phyloP scores from a whole-genome alignment of 371 early-diverging fungal species.

The Lichtheimia ornata region DNA sequence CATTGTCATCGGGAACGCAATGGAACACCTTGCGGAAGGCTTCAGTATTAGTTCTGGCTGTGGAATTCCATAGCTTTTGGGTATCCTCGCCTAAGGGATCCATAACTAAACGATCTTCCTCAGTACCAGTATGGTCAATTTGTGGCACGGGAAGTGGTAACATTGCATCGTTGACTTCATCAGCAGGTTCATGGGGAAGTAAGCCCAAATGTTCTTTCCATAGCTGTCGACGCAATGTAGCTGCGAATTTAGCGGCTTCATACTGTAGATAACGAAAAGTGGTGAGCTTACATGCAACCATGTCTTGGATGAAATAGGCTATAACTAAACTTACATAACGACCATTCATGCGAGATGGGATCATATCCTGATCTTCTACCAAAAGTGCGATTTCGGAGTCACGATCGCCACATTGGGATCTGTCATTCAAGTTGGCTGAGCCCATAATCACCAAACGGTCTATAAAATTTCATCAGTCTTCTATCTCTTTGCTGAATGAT shows the following conservation, averaged over 20 bases:
- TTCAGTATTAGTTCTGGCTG: conserved; percentile 61
- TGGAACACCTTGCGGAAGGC: conserved; percentile 75
- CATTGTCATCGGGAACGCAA: conserved; percentile 75
- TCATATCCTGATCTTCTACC: conserved; percentile 73
- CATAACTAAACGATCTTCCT: conserved; percentile 42
- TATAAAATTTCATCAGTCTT: neutral
- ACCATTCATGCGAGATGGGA: conserved; percentile 78
- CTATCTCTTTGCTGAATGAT: no score
- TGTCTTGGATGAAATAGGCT: neutral
- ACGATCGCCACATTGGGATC: conserved; percentile 87
- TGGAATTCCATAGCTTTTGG: conserved; percentile 49
- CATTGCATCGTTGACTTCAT: conserved; percentile 53
- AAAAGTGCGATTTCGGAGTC: conserved; percentile 91
- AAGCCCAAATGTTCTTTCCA: conserved; percentile 89
- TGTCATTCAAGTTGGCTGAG: conserved; percentile 92
- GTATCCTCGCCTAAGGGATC: conserved; percentile 70
- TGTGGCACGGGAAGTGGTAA: conserved; percentile 51
- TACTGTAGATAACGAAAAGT: conserved; percentile 28
- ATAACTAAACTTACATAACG: conserved; percentile 42
- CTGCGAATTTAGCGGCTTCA: conserved; percentile 69
- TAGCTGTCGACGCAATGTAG: conserved; percentile 73
- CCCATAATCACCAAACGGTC: conserved; percentile 85
- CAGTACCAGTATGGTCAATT: conserved; percentile 27
- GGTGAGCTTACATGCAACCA: neutral
- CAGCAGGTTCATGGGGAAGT: conserved; percentile 39